Base-by-base conservation (phyloP, 495 filamentous ascomycete genomes). In the Podospora tetraspora region DNA sequence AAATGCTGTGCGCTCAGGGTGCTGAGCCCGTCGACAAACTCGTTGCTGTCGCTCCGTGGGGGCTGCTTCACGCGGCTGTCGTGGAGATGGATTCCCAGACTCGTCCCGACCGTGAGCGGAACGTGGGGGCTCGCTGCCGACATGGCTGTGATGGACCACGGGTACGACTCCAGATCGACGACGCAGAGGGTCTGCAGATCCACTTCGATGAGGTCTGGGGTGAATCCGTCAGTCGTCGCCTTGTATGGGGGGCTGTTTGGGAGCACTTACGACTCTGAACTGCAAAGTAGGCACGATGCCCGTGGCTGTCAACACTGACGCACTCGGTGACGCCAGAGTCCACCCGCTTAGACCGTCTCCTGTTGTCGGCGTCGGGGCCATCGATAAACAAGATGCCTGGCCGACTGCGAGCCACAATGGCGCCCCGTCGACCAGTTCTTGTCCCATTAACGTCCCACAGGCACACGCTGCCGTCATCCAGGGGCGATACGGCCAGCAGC, bases 81-180 rank as follows among this genome's bases (percentile, higher is more conserved):
- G 72, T 97, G 87, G 27, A 97, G 87, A 73, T 97, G 92, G 9
- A 98, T 79, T 23, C 90, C 91, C 52, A 90, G 81, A 59, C 88
- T 91, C 7, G 94, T 97, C 1, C 93, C 94, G 16, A 98, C 85
- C 3, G 93, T 96, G 30, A 97, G 77, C 21, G 94, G 94, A 3
- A 89, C 85, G 12, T 86, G 85, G 68, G 89, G 82, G 21, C 85
- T 86, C 32, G 92, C 89, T 66, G 92, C 86, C 0, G 94, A 97
- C 52, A 98, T 79, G 2, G 92, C 89, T 62, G 90, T 91, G 59
- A 97, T 93, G 21, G 91, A 87, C 83, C 89, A 96, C 0, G 92
- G 90, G 72, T 92, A 97, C 34, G 86, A 84, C 66, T 92, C 86
- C 64, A 87, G 86, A 9, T 88, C 88, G 12, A 94, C 78, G 25